Percentiles rank a stretch among this genome's conserved stretches.
These are phyloP conservation scores for Asclepias syriaca DNA, from an alignment of 257 asterid genomes.

Conservation along the genomic window DNA sequence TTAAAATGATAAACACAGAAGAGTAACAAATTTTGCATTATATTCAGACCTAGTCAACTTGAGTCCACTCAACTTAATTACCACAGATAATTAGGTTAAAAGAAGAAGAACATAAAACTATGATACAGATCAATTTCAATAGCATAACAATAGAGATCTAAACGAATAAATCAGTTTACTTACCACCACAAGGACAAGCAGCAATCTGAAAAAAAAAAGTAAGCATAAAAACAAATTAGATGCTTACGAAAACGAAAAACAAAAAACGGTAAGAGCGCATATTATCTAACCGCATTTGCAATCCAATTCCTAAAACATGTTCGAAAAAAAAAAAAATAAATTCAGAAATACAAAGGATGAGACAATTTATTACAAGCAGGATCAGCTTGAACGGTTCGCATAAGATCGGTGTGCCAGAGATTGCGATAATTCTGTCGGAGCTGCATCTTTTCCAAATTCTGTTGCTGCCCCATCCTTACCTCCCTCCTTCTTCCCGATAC, in stretches of 20 bases:
- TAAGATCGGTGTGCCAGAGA: constrained; percentile 97
- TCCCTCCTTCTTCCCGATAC: background rate
- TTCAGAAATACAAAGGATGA: background rate
- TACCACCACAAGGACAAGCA: constrained; percentile 93
- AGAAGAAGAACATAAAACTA: background rate
- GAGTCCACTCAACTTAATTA: background rate
- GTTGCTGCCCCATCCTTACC: constrained; percentile 61
- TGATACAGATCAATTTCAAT: constrained; percentile 15
- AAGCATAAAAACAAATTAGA: no score
- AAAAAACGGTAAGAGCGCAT: background rate
- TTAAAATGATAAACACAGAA: background rate
- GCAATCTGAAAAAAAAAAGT: constrained; percentile 61
- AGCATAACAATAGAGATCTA: background rate
- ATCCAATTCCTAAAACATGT: background rate
- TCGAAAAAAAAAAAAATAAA: background rate
- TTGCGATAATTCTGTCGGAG: constrained; percentile 82
- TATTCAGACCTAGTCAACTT: constrained; percentile 3
- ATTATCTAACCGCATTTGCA: background rate
- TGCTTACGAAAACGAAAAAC: constrained; percentile 4
- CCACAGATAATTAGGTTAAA: background rate
- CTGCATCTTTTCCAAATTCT: constrained; percentile 76
- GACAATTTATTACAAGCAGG: constrained; percentile 56
- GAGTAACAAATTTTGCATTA: background rate
- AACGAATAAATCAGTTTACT: constrained; percentile 19
- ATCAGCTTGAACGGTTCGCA: constrained; percentile 63